Evolutionary conservation across 2,329 filamentous ascomycete species (phyloP), one percentile per base, ranked within the genome.

Genomic region (Coniochaeta ligniaria): DNA sequence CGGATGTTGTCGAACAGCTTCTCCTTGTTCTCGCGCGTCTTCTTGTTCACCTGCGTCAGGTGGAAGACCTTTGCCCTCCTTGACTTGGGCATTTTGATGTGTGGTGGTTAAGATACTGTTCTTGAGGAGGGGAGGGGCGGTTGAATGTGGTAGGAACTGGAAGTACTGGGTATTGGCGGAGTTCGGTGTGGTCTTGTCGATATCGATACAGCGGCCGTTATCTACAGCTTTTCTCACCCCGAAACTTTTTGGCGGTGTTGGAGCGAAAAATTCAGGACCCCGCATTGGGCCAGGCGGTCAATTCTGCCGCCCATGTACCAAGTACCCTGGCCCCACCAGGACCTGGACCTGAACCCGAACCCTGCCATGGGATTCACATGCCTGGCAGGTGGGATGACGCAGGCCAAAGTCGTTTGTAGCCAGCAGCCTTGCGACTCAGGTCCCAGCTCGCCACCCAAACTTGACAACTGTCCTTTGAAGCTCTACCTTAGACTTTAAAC

Each of bases 11-110:
- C 82, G 79, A 94, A 96, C 64, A 98, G 88, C 72, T 89, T 88
- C 72, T 93, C 85, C 75, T 93, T 93, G 76, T 97, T 90, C 80
- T 96, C 96, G 77, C 90, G 89, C 64, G 86, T 88, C 82, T 97
- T 98, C 82, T 96, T 97, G 76, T 86, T 80, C 70, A 95, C 93
- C 81, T 95, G 89, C 68, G 93, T 92, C 73, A 96, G 85, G 81
- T 96, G 90, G 68, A 96, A 86, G 75, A 96, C 83, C 78, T 89
- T 94, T 69, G 89, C 84, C 77, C 95, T 91, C 83, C 95, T 98
- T 65, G 95, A 98, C 81, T 96, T 93, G 74, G 95, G 95, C 95
- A 99, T 99, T 66, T 71, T 80, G 65, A 65, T 67, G 50, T 61
- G 56, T 58, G 60, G 38, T 6, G 3, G 26, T 5, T 20, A n/a